Evolutionary conservation across 306 rosid genomes (phyloP).

Genomic region (Cucumis hystrix): DNA sequence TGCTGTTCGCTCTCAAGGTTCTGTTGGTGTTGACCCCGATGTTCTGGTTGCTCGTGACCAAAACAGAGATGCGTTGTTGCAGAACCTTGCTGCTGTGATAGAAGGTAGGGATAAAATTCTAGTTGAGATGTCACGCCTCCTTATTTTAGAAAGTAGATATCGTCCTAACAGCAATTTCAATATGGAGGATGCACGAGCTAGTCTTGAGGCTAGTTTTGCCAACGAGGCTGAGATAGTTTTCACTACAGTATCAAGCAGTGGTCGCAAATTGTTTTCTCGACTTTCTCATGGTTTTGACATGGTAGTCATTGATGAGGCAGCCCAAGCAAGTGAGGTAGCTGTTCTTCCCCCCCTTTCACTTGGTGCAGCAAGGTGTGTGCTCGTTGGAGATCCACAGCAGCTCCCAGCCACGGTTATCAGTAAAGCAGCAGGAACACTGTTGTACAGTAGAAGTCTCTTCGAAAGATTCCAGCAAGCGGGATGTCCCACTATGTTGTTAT

Average conservation of each 20-base stretch:
- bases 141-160: conserved; percentile 74
- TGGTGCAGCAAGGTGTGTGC: conserved; percentile 98
- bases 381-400: conserved; percentile 99
- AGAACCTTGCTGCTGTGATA: conserved; percentile 83
- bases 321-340: conserved; percentile 96
- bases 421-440: conserved; percentile 97
- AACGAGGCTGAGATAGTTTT: conserved; percentile 95
- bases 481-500: conserved; percentile 90
- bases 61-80: conserved; percentile 70
- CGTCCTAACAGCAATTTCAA: conserved; percentile 72
- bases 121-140: conserved; percentile 90
- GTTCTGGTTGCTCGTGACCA: conserved; percentile 83
- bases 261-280: conserved; percentile 91
- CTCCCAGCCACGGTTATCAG: conserved; percentile 98
- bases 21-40: conserved; percentile 97
- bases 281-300: conserved; percentile 98
- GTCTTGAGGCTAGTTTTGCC: conserved; percentile 98
- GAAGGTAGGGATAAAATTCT: conserved; percentile 84
- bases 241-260: conserved; percentile 97
- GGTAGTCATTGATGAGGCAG: conserved; percentile 98
- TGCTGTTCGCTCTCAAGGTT: conserved; percentile 82
- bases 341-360: conserved; percentile 94
- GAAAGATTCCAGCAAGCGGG: conserved; percentile 96
- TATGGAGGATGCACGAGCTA: conserved; percentile 93
- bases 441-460: conserved; percentile 92